Conservation (phyloP, 179 eudicot genomes). For the Nepenthes alata region DNA sequence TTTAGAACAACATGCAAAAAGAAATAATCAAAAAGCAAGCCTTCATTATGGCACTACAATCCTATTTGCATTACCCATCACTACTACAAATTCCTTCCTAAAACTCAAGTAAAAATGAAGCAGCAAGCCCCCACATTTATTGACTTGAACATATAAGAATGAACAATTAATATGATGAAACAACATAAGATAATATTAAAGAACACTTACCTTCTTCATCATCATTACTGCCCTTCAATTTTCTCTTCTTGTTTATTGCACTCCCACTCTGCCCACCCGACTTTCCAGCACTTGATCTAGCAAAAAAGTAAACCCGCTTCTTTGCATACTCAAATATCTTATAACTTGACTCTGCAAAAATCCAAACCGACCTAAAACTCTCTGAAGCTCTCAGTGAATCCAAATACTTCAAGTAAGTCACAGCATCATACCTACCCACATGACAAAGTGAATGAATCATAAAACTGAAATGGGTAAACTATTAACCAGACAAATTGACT, state of each 20-base stretch:
- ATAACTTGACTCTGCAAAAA: conserved; percentile 91
- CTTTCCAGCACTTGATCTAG: conserved; percentile 37
- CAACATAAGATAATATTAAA: not conserved
- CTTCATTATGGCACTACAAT: not conserved
- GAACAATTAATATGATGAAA: not conserved
- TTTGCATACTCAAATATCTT: conserved; percentile 94
- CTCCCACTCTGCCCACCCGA: conserved; percentile 24
- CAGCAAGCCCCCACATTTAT: too few relatives aligned
- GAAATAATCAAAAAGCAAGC: not conserved
- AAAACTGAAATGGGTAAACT: not conserved
- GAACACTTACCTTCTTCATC: conserved; percentile 39
- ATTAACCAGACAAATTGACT: not conserved
- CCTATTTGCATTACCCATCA: not conserved
- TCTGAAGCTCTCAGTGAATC: conserved; percentile 95
- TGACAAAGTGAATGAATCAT: not conserved
- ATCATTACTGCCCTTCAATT: conserved; percentile 24
- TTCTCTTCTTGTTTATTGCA: conserved; percentile 54
- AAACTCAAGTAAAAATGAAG: too few relatives aligned
- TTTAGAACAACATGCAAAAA: conserved; percentile 4
- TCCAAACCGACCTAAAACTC: conserved; percentile 97
- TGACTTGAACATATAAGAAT: too few relatives aligned
- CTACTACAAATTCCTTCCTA: not conserved
- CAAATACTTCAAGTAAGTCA: conserved; percentile 92
- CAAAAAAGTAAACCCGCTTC: conserved; percentile 72
- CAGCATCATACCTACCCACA: conserved; percentile 83